Conservation (phyloP, 768 basidiomycete genomes). For the Phylloporus sp. region DNA sequence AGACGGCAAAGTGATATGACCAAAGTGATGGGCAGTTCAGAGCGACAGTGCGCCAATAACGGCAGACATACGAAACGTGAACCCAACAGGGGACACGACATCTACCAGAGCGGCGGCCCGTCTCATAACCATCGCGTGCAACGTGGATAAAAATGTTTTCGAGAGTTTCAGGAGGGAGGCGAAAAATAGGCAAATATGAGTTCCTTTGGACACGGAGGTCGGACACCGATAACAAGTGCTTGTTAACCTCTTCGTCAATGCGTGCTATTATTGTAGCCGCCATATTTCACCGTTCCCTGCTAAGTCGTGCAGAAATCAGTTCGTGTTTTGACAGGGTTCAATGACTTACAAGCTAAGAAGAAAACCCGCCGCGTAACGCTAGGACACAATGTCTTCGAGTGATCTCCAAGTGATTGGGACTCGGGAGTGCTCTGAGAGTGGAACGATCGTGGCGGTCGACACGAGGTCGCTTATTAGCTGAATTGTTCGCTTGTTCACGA, state of each 20-base stretch:
- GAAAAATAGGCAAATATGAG: background rate
- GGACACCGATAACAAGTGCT: background rate
- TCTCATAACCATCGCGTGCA: background rate
- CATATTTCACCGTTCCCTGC: too few species aligned
- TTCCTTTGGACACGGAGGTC: background rate
- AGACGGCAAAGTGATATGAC: slow-evolving; percentile 21
- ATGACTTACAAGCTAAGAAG: too few species aligned
- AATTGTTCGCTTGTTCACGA: too few species aligned
- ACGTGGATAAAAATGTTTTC: background rate
- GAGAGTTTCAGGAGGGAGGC: background rate
- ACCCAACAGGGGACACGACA: background rate
- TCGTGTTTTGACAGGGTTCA: too few species aligned
- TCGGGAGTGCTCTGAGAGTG: too few species aligned
- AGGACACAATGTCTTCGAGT: too few species aligned
- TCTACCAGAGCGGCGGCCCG: background rate
- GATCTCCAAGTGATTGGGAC: too few species aligned
- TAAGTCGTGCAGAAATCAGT: too few species aligned
- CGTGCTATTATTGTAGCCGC: background rate
- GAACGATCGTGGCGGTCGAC: too few species aligned
- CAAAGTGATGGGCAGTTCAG: background rate
- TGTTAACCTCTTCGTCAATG: background rate
- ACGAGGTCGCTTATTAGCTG: too few species aligned
- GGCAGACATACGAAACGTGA: background rate
- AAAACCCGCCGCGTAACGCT: too few species aligned
- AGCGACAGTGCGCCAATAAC: background rate